Conservation (phyloP, 2,329 filamentous ascomycete species). For the Pyrenochaeta sp. region DNA sequence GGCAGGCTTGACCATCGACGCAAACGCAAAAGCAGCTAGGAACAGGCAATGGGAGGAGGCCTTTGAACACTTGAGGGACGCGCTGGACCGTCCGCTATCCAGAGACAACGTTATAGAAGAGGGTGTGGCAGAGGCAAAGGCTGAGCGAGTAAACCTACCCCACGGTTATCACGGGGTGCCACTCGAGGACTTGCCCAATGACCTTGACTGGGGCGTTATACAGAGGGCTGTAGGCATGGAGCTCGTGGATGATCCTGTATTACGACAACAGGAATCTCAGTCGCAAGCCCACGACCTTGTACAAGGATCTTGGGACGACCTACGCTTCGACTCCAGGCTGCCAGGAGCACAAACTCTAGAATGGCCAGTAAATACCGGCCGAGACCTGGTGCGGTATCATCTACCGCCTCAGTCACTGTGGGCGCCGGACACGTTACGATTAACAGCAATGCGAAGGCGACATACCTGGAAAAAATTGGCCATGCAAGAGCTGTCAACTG, state of each 20-base stretch:
- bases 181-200: slow-evolving; percentile 22
- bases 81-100: not conserved
- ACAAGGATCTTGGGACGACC: slow-evolving; percentile 34
- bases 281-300: slow-evolving; percentile 22
- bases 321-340: slow-evolving; percentile 39
- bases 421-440: slow-evolving; percentile 44
- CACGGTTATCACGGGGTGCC: slow-evolving; percentile 4
- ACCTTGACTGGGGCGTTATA: slow-evolving; percentile 34
- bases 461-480: slow-evolving; percentile 55
- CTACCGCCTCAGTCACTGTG: slow-evolving; percentile 58
- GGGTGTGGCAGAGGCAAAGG: not conserved
- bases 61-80: slow-evolving; percentile 54
- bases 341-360: slow-evolving; percentile 32
- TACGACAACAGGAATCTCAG: slow-evolving; percentile 22
- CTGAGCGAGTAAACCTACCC: slow-evolving; percentile 1
- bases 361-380: slow-evolving; percentile 55
- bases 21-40: slow-evolving; percentile 62
- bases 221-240: slow-evolving; percentile 34
- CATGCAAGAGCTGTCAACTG: slow-evolving; percentile 52
- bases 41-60: slow-evolving; percentile 68
- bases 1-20: slow-evolving; percentile 70
- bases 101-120: not conserved
- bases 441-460: slow-evolving; percentile 38
- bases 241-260: slow-evolving; percentile 29
- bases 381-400: slow-evolving; percentile 34